phyloP scores from a whole-genome alignment of 2,329 filamentous ascomycete genomes.

The Exophiala sp. region DNA sequence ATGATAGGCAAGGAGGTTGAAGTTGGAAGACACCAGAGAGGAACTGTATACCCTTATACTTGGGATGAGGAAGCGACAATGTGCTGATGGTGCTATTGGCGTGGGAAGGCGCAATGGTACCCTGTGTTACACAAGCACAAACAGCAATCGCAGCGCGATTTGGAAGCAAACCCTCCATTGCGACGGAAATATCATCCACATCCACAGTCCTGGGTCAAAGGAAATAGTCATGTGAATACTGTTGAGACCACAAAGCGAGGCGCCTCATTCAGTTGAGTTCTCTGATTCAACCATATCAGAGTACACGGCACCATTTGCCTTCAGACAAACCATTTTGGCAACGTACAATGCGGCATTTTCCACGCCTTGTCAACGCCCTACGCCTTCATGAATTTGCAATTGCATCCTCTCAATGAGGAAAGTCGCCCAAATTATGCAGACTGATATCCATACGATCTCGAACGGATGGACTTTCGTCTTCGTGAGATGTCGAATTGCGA shows the following conservation, averaged over 20 bases:
- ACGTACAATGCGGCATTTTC: not conserved
- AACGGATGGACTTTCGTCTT: constrained; percentile 40
- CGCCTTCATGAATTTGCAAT: not conserved
- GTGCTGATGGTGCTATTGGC: too few relatives aligned
- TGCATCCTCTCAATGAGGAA: constrained; percentile 28
- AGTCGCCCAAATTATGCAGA: constrained; percentile 56
- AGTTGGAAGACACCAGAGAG: not conserved
- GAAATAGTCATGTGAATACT: not conserved
- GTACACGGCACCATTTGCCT: not conserved
- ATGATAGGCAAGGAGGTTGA: too few relatives aligned
- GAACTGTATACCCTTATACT: not conserved
- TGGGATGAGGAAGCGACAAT: not conserved
- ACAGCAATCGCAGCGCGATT: not conserved
- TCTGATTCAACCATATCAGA: not conserved
- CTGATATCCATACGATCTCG: constrained; percentile 58
- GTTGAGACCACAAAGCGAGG: too few relatives aligned
- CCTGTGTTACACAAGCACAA: not conserved
- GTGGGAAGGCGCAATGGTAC: not conserved
- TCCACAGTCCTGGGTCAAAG: not conserved
- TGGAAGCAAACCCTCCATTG: not conserved
- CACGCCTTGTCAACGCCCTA: not conserved
- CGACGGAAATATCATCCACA: not conserved
- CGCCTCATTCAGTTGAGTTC: not conserved
- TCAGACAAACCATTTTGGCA: not conserved
- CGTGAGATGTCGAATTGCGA: constrained; percentile 28